phyloP scores from a whole-genome alignment of 78 protist genomes.

The Anaeramoeba flamelloides region DNA sequence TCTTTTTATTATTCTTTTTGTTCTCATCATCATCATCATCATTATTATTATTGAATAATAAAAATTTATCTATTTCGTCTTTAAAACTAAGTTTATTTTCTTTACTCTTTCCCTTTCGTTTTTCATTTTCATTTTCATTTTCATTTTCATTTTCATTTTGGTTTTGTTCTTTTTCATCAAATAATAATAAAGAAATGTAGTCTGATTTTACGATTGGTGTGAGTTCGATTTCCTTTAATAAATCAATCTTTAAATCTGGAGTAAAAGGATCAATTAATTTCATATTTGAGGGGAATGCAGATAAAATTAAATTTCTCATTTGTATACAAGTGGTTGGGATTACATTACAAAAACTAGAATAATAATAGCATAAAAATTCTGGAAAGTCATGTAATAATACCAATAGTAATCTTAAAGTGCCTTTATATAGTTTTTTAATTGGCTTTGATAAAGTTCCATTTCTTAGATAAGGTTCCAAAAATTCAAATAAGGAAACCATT shows the following conservation, averaged over 20 bases:
- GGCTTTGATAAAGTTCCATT: slow-evolving; percentile 38
- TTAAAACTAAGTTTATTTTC: too few species aligned
- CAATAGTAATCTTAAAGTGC: slow-evolving; percentile 52
- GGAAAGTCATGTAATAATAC: slow-evolving; percentile 94
- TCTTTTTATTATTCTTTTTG: too few species aligned
- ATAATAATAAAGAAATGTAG: too few species aligned
- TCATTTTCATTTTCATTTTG: too few species aligned
- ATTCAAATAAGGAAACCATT: slow-evolving; percentile 54
- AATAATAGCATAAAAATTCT: slow-evolving; percentile 85
- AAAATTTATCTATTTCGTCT: too few species aligned
- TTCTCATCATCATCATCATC: too few species aligned
- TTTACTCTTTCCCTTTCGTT: too few species aligned
- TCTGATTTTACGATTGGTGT: slow-evolving; percentile 50
- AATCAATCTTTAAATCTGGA: slow-evolving; percentile 71
- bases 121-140: too few species aligned
- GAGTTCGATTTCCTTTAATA: slow-evolving; percentile 64
- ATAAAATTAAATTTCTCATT: slow-evolving; percentile 75
- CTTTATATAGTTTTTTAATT: slow-evolving; percentile 54
- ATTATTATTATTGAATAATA: too few species aligned
- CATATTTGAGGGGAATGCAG: slow-evolving; percentile 82
- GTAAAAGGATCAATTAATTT: slow-evolving; percentile 90
- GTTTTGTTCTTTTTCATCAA: too few species aligned
- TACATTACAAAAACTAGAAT: slow-evolving; percentile 69
- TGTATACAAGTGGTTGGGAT: slow-evolving; percentile 86
- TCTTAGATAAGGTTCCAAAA: slow-evolving; percentile 64